Base-by-base conservation (phyloP, 768 basidiomycete genomes). In the Hypsizygus marmoreus region DNA sequence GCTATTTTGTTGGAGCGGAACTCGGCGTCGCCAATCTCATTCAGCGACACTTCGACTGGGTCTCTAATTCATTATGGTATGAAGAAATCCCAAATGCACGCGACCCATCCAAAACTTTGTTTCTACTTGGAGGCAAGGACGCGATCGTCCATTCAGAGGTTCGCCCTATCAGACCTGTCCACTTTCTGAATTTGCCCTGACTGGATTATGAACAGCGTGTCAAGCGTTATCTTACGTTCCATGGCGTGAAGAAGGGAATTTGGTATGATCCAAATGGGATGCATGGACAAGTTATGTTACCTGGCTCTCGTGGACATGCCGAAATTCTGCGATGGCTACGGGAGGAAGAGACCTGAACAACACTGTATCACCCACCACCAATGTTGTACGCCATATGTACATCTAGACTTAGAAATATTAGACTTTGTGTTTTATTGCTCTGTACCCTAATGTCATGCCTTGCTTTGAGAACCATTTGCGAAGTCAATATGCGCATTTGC, bases 1-100 rank as follows among this genome's bases (percentile, higher is more conserved):
- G 84, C 34, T 97, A 92, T 63, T 95, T 95, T 57, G 86, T 95
- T 47, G 83, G 84, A 23, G 81, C 84, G 22, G 95, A 98, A 64
- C 69, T 95, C 3, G 95, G 95, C 11, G 84, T 91, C 39, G 88
- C 90, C 6, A 88, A 94, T 62, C 80, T 90, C 45, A 74, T 97
- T 34, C 87, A 86, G 55, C 76, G 89, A 20, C 82, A 90, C 61
- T 91, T 91, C 55, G 86, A 88, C 58, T 94, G 91, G 92, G 74
- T 81, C 29, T 80, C 88, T 9, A 97, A 97, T 60, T 84, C 89
- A 8, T 72, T 97, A 9, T 97, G 88, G 82, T 89, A 81, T 50
- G 90, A 94, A 64, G 88, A 95, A 56, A 92, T 95, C 35, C 89
- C 91, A 1, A 76, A 91, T 58, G 87, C 85, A 12, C 69, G 73